These are phyloP conservation scores for Middelhovenomyces tepae DNA, from an alignment of 805 yeast genomes.

Conservation along the genomic window DNA sequence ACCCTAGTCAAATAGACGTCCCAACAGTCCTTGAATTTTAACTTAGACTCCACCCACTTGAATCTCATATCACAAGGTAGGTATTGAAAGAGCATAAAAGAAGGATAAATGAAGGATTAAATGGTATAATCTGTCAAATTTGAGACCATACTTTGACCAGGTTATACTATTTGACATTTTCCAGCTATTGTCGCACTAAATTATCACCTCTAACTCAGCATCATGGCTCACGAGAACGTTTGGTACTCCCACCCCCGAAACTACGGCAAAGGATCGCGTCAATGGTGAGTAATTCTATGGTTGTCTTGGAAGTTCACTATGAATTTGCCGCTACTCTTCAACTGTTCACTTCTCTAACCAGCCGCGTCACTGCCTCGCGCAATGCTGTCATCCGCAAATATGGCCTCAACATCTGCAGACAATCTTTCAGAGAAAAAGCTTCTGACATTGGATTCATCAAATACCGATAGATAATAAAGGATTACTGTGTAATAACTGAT, in stretches of 20 bases:
- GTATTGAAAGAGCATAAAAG: too few relatives aligned
- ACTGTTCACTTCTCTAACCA: conserved; percentile 6
- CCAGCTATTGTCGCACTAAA: conserved; percentile 45
- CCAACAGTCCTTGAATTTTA: too few relatives aligned
- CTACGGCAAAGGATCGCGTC: conserved; percentile 99
- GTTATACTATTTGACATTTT: too few relatives aligned
- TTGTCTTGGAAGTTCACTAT: not conserved
- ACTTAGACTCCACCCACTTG: too few relatives aligned
- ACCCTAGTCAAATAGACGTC: too few relatives aligned
- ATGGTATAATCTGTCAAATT: too few relatives aligned
- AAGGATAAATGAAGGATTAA: too few relatives aligned
- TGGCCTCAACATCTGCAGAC: conserved; percentile 99
- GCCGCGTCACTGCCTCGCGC: conserved; percentile 97
- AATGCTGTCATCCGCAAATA: conserved; percentile 99
- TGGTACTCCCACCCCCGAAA: conserved; percentile 99
- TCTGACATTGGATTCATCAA: conserved; percentile 98
- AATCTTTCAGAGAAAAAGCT: conserved; percentile 99
- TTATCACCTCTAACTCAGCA: conserved; percentile 31
- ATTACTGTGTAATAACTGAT: too few relatives aligned
- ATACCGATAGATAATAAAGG: conserved; percentile 90
- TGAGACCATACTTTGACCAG: too few relatives aligned
- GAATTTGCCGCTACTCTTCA: conserved; percentile 1
- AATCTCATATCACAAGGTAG: too few relatives aligned
- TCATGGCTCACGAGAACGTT: conserved; percentile 99
- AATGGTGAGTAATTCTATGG: conserved; percentile 41